These are phyloP conservation scores for Malus orientalis DNA, from an alignment of 306 rosid genomes.

Conservation along the genomic window DNA sequence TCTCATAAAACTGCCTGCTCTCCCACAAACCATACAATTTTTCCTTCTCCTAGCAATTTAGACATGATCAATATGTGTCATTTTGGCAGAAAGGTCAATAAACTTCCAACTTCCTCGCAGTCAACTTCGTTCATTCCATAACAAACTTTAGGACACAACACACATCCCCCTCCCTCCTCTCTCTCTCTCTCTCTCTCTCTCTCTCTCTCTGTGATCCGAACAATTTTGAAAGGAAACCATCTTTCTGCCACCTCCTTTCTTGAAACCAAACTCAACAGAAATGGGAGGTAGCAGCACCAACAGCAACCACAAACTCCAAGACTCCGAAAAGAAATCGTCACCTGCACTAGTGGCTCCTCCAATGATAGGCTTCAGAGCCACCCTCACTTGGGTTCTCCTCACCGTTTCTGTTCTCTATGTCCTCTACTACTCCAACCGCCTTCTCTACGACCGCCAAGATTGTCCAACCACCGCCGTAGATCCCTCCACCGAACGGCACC, in stretches of 20 bases:
- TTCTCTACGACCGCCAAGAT: constrained; percentile 39
- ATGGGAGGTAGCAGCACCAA: constrained; percentile 10
- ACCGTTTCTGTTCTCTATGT: constrained; percentile 35
- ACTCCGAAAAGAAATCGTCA: constrained; percentile 14
- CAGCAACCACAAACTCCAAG: constrained; percentile 13
- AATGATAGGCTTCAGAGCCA: constrained; percentile 29
- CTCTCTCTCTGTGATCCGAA: constrained; percentile 33
- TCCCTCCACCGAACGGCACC: constrained; percentile 13
- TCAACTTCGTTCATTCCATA: constrained; percentile 24
- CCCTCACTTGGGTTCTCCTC: constrained; percentile 46
- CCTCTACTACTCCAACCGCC: constrained; percentile 46
- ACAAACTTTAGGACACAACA: constrained; percentile 22
- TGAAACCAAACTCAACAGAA: constrained; percentile 4
- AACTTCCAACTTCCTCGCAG: constrained; percentile 33
- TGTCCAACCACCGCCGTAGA: constrained; percentile 28
- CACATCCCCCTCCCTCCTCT: neutral
- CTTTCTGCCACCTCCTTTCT: constrained; percentile 15
- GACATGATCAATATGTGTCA: neutral
- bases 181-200: neutral
- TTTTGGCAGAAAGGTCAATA: neutral
- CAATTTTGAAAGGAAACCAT: constrained; percentile 9
- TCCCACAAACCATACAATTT: neutral
- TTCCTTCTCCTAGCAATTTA: neutral
- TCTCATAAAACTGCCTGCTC: neutral
- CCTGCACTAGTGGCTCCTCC: constrained; percentile 1